Conservation (phyloP, 495 filamentous ascomycete species). For the Xylaria venustula region DNA sequence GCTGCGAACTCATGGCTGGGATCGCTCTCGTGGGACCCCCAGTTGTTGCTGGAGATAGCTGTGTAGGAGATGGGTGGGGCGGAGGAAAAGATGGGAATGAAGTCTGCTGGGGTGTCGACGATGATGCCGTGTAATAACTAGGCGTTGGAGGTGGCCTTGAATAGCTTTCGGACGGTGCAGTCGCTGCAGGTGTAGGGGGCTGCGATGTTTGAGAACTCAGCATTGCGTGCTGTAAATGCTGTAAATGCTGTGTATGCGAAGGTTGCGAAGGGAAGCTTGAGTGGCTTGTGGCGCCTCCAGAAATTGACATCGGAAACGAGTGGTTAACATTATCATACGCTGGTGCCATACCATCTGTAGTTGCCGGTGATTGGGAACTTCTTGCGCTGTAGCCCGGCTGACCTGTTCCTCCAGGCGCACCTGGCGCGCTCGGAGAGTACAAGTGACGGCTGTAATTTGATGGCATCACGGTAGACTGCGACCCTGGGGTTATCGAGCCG, state of each 20-base stretch:
- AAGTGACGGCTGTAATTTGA: constrained; percentile 41
- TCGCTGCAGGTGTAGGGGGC: constrained; percentile 58
- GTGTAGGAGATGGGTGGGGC: constrained; percentile 53
- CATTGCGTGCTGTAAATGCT: constrained; percentile 25
- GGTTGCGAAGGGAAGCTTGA: constrained; percentile 28
- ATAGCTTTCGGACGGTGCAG: constrained; percentile 64
- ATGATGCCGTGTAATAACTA: constrained; percentile 50
- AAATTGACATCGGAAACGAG: constrained; percentile 35
- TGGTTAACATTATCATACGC: constrained; percentile 32
- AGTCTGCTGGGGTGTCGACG: constrained; percentile 63
- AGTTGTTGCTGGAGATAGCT: constrained; percentile 59
- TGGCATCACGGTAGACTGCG: constrained; percentile 26
- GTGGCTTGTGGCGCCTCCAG: constrained; percentile 21
- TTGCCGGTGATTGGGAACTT: constrained; percentile 32
- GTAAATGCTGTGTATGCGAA: constrained; percentile 13
- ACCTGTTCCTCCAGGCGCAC: constrained; percentile 5
- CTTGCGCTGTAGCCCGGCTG: constrained; percentile 30
- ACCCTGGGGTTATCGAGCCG: constrained; percentile 45
- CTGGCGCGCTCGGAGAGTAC: constrained; percentile 54
- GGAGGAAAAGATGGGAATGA: constrained; percentile 53
- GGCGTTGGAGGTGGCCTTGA: constrained; percentile 60
- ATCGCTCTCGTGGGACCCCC: constrained; percentile 53
- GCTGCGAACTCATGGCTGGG: constrained; percentile 51
- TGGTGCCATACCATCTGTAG: constrained; percentile 25
- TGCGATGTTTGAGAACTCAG: constrained; percentile 42